A percentile compares a stretch with the other conserved stretches of the same genome.
These are phyloP conservation scores for Poteriospumella lacustris DNA, from an alignment of 108 stramenopile species.

Conservation along the genomic window DNA sequence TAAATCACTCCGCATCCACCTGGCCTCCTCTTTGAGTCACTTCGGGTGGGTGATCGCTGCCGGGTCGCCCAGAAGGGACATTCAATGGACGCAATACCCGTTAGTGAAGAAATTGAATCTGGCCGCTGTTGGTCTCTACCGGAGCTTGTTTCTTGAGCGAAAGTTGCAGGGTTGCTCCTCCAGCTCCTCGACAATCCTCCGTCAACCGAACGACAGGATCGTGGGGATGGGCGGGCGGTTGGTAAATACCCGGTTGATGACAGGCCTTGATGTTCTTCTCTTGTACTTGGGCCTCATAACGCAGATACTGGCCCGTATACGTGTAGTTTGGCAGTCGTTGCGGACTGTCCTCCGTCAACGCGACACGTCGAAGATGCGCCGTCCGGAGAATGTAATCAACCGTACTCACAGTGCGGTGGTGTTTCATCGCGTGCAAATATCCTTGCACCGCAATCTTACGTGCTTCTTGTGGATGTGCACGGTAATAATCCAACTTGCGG, in stretches of 20 bases:
- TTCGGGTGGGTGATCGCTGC: too few relatives aligned
- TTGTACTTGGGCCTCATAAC: neutral
- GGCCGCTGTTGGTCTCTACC: too few relatives aligned
- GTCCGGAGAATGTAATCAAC: constrained; percentile 25
- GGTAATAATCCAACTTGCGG: constrained; percentile 30
- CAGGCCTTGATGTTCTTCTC: neutral
- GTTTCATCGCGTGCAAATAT: constrained; percentile 5
- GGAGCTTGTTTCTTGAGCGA: too few relatives aligned
- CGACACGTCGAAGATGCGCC: neutral
- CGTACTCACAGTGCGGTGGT: constrained; percentile 17
- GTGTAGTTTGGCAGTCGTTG: neutral
- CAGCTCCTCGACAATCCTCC: too few relatives aligned
- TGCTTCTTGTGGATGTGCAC: neutral
- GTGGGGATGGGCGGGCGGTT: too few relatives aligned
- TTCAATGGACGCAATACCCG: too few relatives aligned
- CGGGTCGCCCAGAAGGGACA: too few relatives aligned
- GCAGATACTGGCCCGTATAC: neutral
- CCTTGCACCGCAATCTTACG: neutral
- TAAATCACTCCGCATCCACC: too few relatives aligned
- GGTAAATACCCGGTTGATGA: neutral
- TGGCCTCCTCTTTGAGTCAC: too few relatives aligned
- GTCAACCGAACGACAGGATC: too few relatives aligned
- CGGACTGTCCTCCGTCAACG: neutral
- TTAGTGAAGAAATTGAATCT: too few relatives aligned
- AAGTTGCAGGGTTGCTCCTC: too few relatives aligned